phyloP scores from a whole-genome alignment of 768 basidiomycete species.

The Kondoa subrosea region DNA sequence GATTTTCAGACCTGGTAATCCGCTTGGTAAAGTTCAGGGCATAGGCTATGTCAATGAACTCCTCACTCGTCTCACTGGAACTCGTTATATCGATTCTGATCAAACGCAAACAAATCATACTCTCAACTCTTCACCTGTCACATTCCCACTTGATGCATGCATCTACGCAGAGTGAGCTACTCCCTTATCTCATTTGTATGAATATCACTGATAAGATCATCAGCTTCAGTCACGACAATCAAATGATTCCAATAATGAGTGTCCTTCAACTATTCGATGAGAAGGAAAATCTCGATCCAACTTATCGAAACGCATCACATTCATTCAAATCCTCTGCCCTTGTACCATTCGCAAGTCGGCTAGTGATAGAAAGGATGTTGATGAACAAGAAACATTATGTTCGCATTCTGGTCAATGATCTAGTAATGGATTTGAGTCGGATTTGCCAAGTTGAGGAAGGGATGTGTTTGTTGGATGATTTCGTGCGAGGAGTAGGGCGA shows the following conservation, averaged over 20 bases:
- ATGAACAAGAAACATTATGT: constrained; percentile 39
- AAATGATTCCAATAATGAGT: constrained; percentile 56
- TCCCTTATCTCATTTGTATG: constrained; percentile 62
- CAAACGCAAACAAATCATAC: constrained; percentile 34
- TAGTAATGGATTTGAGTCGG: constrained; percentile 44
- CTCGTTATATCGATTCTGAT: constrained; percentile 10
- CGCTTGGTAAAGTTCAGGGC: constrained; percentile 57
- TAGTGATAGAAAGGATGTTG: constrained; percentile 54
- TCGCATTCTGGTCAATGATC: constrained; percentile 63
- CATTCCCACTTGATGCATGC: constrained; percentile 45
- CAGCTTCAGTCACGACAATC: constrained; percentile 7
- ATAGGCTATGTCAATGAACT: constrained; percentile 80
- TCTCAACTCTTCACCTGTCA: constrained; percentile 44
- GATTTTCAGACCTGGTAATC: constrained; percentile 39
- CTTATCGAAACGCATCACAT: constrained; percentile 5
- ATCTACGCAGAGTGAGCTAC: constrained; percentile 49
- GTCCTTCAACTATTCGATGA: constrained; percentile 39
- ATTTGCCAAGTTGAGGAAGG: constrained; percentile 39
- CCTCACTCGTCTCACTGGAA: constrained; percentile 55
- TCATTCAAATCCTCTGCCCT: constrained; percentile 46
- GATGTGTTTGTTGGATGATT: constrained; percentile 48
- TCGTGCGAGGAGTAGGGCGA: constrained; percentile 48
- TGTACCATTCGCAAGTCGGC: constrained; percentile 56
- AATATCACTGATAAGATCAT: constrained; percentile 25
- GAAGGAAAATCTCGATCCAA: constrained; percentile 25